phyloP scores from a whole-genome alignment of 345 rosid genomes.

The Hibiscus tridactylites region DNA sequence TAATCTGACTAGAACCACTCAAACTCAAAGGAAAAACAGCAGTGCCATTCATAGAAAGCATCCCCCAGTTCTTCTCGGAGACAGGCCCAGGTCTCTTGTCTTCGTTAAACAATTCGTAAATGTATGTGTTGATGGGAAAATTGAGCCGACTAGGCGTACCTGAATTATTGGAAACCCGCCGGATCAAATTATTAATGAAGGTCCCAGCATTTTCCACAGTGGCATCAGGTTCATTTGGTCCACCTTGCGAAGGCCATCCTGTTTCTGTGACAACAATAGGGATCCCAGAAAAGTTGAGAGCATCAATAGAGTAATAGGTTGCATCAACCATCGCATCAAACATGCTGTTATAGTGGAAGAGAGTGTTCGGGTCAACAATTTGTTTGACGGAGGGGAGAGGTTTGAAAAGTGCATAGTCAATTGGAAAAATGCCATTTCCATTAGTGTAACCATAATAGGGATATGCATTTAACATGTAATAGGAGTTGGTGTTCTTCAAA shows the following conservation, averaged over 20 bases:
- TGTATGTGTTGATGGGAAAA: conserved; percentile 59
- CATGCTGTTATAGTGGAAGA: conserved; percentile 84
- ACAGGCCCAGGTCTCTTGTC: conserved; percentile 69
- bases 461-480: conserved; percentile 87
- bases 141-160: conserved; percentile 84
- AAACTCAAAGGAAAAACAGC: conserved; percentile 57
- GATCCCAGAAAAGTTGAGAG: conserved; percentile 57
- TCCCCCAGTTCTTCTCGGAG: conserved; percentile 84
- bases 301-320: conserved; percentile 76
- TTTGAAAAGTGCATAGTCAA: conserved; percentile 78
- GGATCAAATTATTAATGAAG: conserved; percentile 63
- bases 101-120: conserved; percentile 87
- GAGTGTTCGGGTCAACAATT: conserved; percentile 96
- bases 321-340: conserved; percentile 99
- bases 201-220: conserved; percentile 62
- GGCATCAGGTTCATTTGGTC: conserved; percentile 69
- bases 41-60: conserved; percentile 61
- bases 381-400: conserved; percentile 72
- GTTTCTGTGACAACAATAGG: conserved; percentile 81
- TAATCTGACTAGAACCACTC: conserved; percentile 20
- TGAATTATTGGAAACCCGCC: conserved; percentile 60
- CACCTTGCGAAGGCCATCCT: conserved; percentile 95
- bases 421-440: conserved; percentile 80
- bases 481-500: conserved; percentile 74
- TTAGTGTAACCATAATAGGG: conserved; percentile 85